Evolutionary conservation across 73 alveolate species (phyloP).

Genomic region (Paramecium primaurelia): DNA sequence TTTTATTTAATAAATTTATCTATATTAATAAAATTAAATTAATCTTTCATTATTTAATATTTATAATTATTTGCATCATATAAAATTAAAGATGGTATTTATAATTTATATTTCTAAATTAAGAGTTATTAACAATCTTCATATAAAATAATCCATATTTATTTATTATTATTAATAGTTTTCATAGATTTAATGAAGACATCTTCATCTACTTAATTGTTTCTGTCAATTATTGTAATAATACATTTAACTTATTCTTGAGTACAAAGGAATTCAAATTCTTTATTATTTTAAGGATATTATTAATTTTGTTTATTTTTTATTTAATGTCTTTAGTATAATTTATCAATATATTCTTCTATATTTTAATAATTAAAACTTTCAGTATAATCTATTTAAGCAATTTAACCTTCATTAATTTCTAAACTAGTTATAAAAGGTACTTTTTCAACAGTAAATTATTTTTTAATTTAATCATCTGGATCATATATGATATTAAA

Average conservation of each 20-base stretch:
- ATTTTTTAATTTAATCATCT: background rate
- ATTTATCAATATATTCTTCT: background rate
- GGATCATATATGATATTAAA: constrained; percentile 2
- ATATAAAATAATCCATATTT: background rate
- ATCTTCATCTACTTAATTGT: background rate
- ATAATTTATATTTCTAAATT: background rate
- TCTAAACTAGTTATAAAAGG: background rate
- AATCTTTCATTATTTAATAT: background rate
- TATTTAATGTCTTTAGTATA: background rate
- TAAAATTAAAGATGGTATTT: background rate
- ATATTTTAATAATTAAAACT: background rate
- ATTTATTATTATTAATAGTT: background rate
- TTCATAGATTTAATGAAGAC: background rate
- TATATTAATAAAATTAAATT: background rate
- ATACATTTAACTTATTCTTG: background rate
- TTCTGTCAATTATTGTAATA: background rate
- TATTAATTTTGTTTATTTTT: background rate
- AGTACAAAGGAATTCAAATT: background rate
- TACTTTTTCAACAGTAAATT: background rate
- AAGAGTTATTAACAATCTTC: background rate
- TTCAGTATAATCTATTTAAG: background rate
- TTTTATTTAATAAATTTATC: background rate
- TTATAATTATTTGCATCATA: background rate
- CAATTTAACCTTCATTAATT: background rate
- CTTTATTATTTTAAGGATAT: background rate